phyloP scores from a whole-genome alignment of 2,329 filamentous ascomycete species.

The Uncinocarpus reesii region DNA sequence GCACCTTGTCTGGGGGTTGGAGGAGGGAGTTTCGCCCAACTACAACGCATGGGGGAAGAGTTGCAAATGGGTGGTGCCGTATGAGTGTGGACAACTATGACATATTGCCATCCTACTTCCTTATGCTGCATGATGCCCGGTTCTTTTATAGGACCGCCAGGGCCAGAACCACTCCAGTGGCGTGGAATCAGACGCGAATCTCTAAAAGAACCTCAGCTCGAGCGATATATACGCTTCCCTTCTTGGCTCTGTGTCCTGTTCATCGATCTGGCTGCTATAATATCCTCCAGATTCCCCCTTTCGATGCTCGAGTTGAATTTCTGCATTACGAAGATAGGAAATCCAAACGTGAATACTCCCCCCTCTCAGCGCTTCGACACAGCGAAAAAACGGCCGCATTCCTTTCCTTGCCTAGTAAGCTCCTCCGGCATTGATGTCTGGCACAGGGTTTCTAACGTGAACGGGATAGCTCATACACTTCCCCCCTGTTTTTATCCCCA shows the following conservation, averaged over 20 bases:
- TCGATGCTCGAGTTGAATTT: background rate
- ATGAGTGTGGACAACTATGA: slow-evolving; percentile 15
- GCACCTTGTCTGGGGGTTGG: slow-evolving; percentile 8
- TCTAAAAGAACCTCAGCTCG: slow-evolving; percentile 3
- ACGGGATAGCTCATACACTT: background rate
- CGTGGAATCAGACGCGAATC: slow-evolving; percentile 5
- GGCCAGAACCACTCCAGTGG: slow-evolving; percentile 11
- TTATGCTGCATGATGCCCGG: slow-evolving; percentile 10
- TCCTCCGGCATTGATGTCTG: background rate
- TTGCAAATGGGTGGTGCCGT: slow-evolving; percentile 4
- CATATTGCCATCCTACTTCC: slow-evolving; percentile 13
- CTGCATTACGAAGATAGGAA: slow-evolving; percentile 1
- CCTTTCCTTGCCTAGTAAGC: background rate
- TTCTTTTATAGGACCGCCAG: slow-evolving; percentile 6
- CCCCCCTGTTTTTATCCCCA: slow-evolving; percentile 2
- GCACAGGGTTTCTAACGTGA: background rate
- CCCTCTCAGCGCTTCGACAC: background rate
- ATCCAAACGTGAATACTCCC: background rate
- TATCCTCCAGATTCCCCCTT: slow-evolving; percentile 6
- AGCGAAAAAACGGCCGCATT: background rate
- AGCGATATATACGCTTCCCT: slow-evolving; percentile 2
- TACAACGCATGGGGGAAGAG: slow-evolving; percentile 15
- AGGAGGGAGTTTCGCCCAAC: slow-evolving; percentile 5
- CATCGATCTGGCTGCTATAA: slow-evolving; percentile 14
- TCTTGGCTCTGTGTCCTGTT: background rate